Evolutionary conservation across 164 flowering plant species (phyloP), one percentile per base, ranked within the genome.

Genomic region (Pachysandra terminalis): DNA sequence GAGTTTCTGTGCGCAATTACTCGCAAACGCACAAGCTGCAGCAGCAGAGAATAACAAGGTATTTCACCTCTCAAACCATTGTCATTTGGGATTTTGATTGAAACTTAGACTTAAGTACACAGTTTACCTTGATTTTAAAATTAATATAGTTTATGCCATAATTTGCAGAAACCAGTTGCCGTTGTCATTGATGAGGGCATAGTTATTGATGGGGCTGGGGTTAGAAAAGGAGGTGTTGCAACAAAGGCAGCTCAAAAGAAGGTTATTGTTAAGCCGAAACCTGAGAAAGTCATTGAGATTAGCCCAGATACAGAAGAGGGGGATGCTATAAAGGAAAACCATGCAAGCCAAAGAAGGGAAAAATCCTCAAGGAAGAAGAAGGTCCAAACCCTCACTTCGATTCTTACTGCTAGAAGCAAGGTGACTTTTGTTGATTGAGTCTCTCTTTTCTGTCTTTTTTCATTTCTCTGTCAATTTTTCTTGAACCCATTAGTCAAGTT

Each of bases 31-130:
- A n/a, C n/a, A n/a, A n/a, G n/a, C n/a, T n/a, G n/a, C n/a, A 3
- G 84, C 80, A 41, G 85, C 77, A 48, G 84, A 84, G 21, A 86
- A 82, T 62, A 79, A 79, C 37, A 88, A 87, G 90, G 92, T 87
- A 59, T 40, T 5, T 40, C 7, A 40, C 10, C 5, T 5, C 10
- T 10, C 45, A 5, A 40, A 40, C 10, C 10, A 5, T 40, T 40
- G 5, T 40, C 45, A 5, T 40, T 40, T 40, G 10, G 5, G 5
- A 40, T 40, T 5, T 40, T 40, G 10, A 40, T 40, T 40, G 45
- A 10, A 40, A 40, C 45, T 40, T 40, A 40, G 45, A 40, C n/a
- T n/a, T n/a, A 40, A 40, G 10, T 40, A 10, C 45, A 40, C n/a
- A 40, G 5, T 40, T 40, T 10, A 40, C 8, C 40, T 61, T 41